Conservation (phyloP, 139 green algal genomes). For the Volvox reticuliferus region DNA sequence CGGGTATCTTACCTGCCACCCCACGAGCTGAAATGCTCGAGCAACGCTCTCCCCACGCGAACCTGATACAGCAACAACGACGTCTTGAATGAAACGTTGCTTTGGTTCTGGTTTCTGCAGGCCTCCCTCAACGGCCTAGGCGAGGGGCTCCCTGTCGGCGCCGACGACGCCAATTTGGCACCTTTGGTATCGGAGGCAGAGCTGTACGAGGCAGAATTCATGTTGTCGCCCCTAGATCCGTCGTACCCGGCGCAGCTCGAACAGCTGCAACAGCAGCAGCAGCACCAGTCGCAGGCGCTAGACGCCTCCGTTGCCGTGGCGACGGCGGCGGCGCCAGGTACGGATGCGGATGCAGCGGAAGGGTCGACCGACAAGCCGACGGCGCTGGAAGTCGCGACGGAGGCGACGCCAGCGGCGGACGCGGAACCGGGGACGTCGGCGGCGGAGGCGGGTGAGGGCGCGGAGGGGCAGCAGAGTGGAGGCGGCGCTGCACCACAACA, state of each 20-base stretch:
- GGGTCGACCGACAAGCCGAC: neutral
- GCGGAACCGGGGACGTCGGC: neutral
- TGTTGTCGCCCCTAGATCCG: slow-evolving; percentile 45
- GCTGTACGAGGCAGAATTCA: slow-evolving; percentile 58
- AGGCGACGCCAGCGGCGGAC: neutral
- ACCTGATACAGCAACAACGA: too few species aligned
- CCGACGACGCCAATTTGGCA: slow-evolving; percentile 37
- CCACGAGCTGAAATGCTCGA: too few species aligned
- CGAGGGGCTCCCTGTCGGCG: slow-evolving; percentile 52
- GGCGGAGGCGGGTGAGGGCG: neutral
- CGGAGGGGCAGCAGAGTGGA: neutral
- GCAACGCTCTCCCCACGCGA: too few species aligned
- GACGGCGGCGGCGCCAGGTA: neutral
- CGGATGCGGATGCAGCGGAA: neutral
- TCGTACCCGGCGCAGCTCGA: slow-evolving; percentile 20
- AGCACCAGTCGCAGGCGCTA: neutral
- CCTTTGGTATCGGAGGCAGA: neutral
- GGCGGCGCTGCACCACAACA: neutral
- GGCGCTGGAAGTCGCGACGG: neutral
- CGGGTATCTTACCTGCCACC: too few species aligned
- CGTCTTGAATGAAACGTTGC: too few species aligned
- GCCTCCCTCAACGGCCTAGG: slow-evolving; percentile 41
- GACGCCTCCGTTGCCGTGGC: neutral
- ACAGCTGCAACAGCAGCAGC: slow-evolving; percentile 10
- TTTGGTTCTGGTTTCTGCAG: neutral